Base-by-base conservation (phyloP, 2,329 filamentous ascomycete species). In the Rhinocladiella similis region DNA sequence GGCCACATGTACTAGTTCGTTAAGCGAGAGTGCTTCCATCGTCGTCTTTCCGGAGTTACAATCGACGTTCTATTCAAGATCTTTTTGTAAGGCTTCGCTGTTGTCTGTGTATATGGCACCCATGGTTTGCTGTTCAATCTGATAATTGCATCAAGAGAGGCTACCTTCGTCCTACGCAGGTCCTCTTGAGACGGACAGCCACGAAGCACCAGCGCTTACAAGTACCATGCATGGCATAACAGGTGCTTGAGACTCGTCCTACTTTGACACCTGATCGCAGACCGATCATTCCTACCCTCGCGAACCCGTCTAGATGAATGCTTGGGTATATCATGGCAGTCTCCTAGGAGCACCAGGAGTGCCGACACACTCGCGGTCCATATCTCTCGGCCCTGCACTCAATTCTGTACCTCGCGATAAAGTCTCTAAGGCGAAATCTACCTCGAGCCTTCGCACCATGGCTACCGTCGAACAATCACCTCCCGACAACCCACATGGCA, bases 381-480 rank as follows among this genome's bases (percentile, higher is more conserved):
- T 55, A 48, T 61, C 60, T n/a, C 53, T 65, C 36, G 57, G 59
- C 18, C 56, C 60, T 47, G 52, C 60, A 33, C 51, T 51, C 29
- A 47, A 47, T 42, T 27, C 25, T 16, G 47, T 48, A 47, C 59
- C 39, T 4, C 59, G 48, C 16, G 51, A 56, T 38, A 22, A 69
- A 18, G 66, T 77, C n/a, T 70, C 68, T 18, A 77, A 75, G 64
- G 72, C 75, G 57, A 75, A 74, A 50, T 78, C 76, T 1, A 73
- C 72, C 18, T 77, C 72, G 53, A 72, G 74, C 29, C 67, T 78
- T 6, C 64, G 68, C 16, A 69, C 70, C 35, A 70, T 71, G 57
- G 65, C 69, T 13, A 64, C 69, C 42, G 61, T 66, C 18, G 65
- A 70, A 20, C 62, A 63, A 12, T 61, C 63, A 20, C 65, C 61